Evolutionary conservation across 495 filamentous ascomycete species (phyloP).

Genomic region (Pseudoneurospora amorphoporcata): DNA sequence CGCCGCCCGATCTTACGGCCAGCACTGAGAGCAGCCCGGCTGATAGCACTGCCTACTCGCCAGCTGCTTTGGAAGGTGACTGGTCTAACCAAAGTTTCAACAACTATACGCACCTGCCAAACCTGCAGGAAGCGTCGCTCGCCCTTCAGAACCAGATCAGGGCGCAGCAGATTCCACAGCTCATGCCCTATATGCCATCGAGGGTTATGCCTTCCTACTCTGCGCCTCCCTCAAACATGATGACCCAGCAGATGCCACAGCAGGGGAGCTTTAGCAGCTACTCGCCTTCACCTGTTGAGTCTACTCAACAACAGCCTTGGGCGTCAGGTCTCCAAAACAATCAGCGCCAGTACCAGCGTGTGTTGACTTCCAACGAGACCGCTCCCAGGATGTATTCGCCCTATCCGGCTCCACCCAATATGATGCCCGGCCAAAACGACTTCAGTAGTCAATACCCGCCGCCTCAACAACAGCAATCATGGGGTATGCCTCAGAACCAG

Average conservation of each 20-base stretch:
- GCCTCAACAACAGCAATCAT: not conserved
- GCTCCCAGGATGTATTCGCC: not conserved
- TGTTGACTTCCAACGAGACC: not conserved
- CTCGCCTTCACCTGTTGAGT: not conserved
- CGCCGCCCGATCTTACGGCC: constrained; percentile 21
- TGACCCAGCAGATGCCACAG: not conserved
- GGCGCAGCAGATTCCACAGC: constrained; percentile 7
- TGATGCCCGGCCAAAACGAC: not conserved
- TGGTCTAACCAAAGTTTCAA: constrained; percentile 4
- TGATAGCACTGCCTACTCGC: constrained; percentile 9
- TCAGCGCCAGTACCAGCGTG: not conserved
- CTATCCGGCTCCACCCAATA: not conserved
- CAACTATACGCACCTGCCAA: constrained; percentile 36
- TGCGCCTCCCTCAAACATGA: not conserved
- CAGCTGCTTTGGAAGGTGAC: constrained; percentile 25
- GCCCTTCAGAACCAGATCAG: constrained; percentile 11
- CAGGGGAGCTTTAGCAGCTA: not conserved
- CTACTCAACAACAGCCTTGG: not conserved
- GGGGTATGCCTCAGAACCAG: not conserved
- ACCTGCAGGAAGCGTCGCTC: constrained; percentile 24
- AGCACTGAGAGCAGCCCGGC: constrained; percentile 35
- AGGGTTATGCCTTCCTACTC: not conserved
- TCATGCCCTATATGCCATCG: constrained; percentile 4
- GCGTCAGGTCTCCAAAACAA: not conserved
- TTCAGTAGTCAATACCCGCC: not conserved